A percentile compares a stretch with the other conserved stretches of the same genome.
These are phyloP conservation scores for Pythium apleroticum DNA, from an alignment of 352 stramenopile genomes.

Conservation along the genomic window DNA sequence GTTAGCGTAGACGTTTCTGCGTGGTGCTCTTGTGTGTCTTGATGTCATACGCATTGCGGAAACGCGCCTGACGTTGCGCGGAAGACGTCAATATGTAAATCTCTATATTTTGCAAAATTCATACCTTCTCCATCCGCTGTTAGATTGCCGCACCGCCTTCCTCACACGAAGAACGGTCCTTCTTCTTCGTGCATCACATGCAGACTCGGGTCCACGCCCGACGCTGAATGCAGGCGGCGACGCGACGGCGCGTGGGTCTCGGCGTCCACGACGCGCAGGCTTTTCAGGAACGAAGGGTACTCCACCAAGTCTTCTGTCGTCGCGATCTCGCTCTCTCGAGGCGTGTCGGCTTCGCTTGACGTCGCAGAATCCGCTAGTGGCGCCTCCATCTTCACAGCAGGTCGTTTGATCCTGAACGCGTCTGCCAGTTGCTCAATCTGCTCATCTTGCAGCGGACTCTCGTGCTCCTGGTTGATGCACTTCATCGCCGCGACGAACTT, in stretches of 20 bases:
- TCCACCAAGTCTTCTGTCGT: constrained; percentile 35
- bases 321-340: background rate
- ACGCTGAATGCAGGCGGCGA: constrained; percentile 24
- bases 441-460: constrained; percentile 47
- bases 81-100: constrained; percentile 2
- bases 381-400: constrained; percentile 13
- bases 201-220: constrained; percentile 1
- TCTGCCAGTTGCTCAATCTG: constrained; percentile 72
- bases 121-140: background rate
- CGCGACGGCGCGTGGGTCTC: constrained; percentile 32
- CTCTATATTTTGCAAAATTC: constrained; percentile 14
- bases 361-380: background rate
- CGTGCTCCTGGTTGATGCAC: constrained; percentile 73
- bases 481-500: constrained; percentile 80
- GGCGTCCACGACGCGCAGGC: constrained; percentile 61
- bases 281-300: constrained; percentile 75
- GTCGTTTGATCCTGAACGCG: constrained; percentile 41
- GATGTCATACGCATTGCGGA: too few relatives aligned
- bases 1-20: background rate
- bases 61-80: too few relatives aligned
- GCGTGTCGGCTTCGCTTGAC: background rate
- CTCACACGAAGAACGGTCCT: constrained; percentile 22
- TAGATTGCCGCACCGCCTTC: too few relatives aligned
- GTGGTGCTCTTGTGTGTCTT: too few relatives aligned
- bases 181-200: constrained; percentile 19